These are phyloP conservation scores for Iris pallida DNA, from an alignment of 116 monocot genomes.

Conservation along the genomic window DNA sequence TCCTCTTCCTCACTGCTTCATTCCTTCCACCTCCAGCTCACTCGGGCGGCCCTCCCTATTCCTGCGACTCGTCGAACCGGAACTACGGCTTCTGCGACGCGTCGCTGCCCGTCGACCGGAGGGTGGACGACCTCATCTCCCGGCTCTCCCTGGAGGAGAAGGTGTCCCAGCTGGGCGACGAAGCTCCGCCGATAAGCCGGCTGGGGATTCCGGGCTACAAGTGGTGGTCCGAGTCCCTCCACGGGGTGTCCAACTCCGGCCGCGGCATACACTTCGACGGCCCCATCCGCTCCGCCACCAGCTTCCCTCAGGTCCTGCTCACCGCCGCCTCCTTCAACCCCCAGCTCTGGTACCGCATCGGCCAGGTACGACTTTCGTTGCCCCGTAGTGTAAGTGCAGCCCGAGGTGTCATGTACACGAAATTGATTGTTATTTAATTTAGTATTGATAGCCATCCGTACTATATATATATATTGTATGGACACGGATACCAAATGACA, in stretches of 20 bases:
- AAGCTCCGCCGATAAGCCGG: slow-evolving; percentile 56
- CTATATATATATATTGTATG: slow-evolving; percentile 13
- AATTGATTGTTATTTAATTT: not conserved
- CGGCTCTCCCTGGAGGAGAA: slow-evolving; percentile 71
- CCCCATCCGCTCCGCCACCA: slow-evolving; percentile 39
- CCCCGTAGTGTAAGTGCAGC: not conserved
- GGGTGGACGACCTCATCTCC: slow-evolving; percentile 60
- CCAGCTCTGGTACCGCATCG: slow-evolving; percentile 69
- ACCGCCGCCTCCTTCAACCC: slow-evolving; percentile 72
- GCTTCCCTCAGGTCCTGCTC: slow-evolving; percentile 87
- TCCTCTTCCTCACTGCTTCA: slow-evolving; percentile 1
- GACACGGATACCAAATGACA: too few relatives aligned
- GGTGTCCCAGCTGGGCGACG: slow-evolving; percentile 71
- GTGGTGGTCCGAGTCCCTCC: slow-evolving; percentile 98
- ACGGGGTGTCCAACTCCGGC: slow-evolving; percentile 54
- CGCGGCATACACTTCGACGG: slow-evolving; percentile 53
- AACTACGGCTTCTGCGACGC: slow-evolving; percentile 48
- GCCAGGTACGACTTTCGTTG: slow-evolving; percentile 48
- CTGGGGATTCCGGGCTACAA: slow-evolving; percentile 74
- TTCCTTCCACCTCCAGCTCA: not conserved
- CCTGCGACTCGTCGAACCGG: slow-evolving; percentile 45
- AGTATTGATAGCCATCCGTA: slow-evolving; percentile 82
- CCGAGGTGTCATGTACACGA: not conserved
- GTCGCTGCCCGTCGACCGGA: slow-evolving; percentile 26
- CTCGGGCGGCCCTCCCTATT: slow-evolving; percentile 46